phyloP scores from a whole-genome alignment of 2,329 filamentous ascomycete species.

The Clarireedia homoeocarpa region DNA sequence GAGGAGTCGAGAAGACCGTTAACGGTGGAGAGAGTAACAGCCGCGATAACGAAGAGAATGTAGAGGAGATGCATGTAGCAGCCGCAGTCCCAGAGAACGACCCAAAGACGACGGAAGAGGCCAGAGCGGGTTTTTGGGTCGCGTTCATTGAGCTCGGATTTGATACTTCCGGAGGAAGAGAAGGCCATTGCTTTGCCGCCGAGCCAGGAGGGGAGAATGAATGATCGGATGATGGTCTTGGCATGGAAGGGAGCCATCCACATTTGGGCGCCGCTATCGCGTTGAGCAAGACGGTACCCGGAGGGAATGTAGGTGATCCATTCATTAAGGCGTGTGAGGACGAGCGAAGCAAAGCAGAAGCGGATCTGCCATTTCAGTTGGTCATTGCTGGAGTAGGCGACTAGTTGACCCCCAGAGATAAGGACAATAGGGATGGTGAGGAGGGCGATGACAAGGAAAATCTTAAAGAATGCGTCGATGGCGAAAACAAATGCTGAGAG shows the following conservation, averaged over 20 bases:
- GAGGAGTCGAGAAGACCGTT: slow-evolving; percentile 36
- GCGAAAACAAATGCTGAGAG: slow-evolving; percentile 52
- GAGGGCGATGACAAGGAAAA: slow-evolving; percentile 45
- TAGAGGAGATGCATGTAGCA: slow-evolving; percentile 42
- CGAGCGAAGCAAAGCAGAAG: slow-evolving; percentile 42
- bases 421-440: slow-evolving; percentile 53
- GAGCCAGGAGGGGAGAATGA: slow-evolving; percentile 50
- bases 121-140: slow-evolving; percentile 43
- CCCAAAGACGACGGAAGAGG: slow-evolving; percentile 45
- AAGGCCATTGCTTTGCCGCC: slow-evolving; percentile 52
- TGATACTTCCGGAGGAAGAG: slow-evolving; percentile 51
- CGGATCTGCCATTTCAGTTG: slow-evolving; percentile 54
- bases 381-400: slow-evolving; percentile 44
- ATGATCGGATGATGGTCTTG: slow-evolving; percentile 48
- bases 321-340: slow-evolving; percentile 48
- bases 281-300: slow-evolving; percentile 51
- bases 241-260: slow-evolving; percentile 59
- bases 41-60: slow-evolving; percentile 36
- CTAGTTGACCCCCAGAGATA: slow-evolving; percentile 46
- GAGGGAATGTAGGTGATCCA: slow-evolving; percentile 50
- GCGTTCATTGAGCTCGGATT: slow-evolving; percentile 50
- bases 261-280: slow-evolving; percentile 47
- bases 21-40: slow-evolving; percentile 35
- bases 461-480: slow-evolving; percentile 46
- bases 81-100: slow-evolving; percentile 48